Conservation (phyloP, 805 yeast genomes). For the Dipodascopsis uninucleata region DNA sequence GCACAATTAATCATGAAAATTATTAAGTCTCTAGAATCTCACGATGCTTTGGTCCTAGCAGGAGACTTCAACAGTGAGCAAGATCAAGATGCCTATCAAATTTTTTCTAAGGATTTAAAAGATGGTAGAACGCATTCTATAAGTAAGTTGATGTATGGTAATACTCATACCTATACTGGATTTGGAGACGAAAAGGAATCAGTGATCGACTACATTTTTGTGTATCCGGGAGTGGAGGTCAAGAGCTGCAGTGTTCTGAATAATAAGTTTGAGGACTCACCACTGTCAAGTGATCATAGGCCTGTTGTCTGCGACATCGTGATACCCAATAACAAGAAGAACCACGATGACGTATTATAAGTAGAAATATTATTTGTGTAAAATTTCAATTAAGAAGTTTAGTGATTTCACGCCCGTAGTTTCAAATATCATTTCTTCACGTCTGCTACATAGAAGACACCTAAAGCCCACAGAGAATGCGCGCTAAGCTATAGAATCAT, state of each 20-base stretch:
- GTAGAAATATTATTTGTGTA: too few relatives aligned
- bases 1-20: slow-evolving; percentile 42
- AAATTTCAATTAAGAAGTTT: too few relatives aligned
- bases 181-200: slow-evolving; percentile 38
- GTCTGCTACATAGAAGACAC: too few relatives aligned
- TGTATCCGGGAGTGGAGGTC: neutral
- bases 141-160: slow-evolving; percentile 42
- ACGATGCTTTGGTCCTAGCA: slow-evolving; percentile 41
- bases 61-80: slow-evolving; percentile 59
- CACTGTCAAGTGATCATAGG: slow-evolving; percentile 18
- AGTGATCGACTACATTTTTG: slow-evolving; percentile 44
- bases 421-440: too few relatives aligned
- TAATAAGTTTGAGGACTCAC: slow-evolving; percentile 19
- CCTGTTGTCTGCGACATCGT: slow-evolving; percentile 21
- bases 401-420: too few relatives aligned
- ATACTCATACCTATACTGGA: slow-evolving; percentile 48
- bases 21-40: slow-evolving; percentile 37
- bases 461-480: too few relatives aligned
- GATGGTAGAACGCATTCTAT: slow-evolving; percentile 37
- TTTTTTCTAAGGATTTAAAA: slow-evolving; percentile 38
- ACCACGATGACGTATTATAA: too few relatives aligned
- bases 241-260: slow-evolving; percentile 10
- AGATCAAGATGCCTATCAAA: slow-evolving; percentile 43
- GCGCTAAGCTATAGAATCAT: too few relatives aligned
- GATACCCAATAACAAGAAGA: neutral